Base-by-base conservation (phyloP, 108 stramenopile genomes). In the Cyclotella sp. region DNA sequence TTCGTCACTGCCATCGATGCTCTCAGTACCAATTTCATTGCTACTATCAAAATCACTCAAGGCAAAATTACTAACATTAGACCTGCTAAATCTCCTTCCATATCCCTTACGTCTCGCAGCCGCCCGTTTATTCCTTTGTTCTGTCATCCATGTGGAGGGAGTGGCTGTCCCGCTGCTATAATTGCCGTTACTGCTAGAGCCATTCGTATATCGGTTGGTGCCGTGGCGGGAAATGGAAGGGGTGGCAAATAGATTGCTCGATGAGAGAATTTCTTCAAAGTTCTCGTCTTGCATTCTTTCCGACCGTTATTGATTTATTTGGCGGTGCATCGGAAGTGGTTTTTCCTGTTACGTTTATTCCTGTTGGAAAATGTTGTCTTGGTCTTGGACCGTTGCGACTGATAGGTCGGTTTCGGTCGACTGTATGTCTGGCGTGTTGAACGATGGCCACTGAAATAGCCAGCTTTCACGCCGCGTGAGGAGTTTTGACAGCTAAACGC, bases 141-240 rank as follows among this genome's bases (percentile, higher is more conserved):
- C 41, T 21, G 75, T 58, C 75, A 76, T 76, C 75, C 75, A 76
- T 30, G 66, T 59, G 43, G 75, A 73, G 19, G 65, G 65, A 18
- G 28, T 39, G 60, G 40, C 40, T 28, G 60, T 61, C 57, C 27
- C 21, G 7, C 21, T 52, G 55, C 19, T 19, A 28, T 19, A 12
- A 21, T 19, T 57, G 55, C 19, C 28, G n/a, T 19, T 57, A n/a
- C 19, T 19, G 55, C 14, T 57, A 0, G 18, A 1, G 55, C 55
- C 28, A 24, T 57, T 28, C 12, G 24, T 42, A 42, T 44, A 4
- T 27, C 11, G 49, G 47, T 67, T 55, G 24, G 9, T 55, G 22
- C 55, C 55, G 21, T 26, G 55, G 55, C 55, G 55, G 7, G 55
- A 26, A 22, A 55, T 26, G 55, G 55, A 55, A 12, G 55, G 55